Base-by-base conservation (phyloP, 306 rosid genomes). In the Rosa persica region DNA sequence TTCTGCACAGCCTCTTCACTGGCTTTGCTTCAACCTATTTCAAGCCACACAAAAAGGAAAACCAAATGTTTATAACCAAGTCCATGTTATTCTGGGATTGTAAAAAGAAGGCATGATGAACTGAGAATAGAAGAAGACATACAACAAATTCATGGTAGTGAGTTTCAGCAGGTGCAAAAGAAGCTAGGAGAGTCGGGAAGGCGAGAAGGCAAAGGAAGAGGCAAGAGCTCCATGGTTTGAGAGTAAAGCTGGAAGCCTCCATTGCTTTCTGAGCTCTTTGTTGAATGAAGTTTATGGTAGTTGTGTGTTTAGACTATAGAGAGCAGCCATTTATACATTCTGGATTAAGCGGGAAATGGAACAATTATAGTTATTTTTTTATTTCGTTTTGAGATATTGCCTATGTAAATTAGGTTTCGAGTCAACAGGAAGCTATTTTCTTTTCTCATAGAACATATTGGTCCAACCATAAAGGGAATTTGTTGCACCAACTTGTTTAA, bases 1-100 rank as follows among this genome's bases (percentile, higher is more conserved):
- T 87, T 85, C 73, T 90, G 92, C 98, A 93, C 85, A 93, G 92
- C 91, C 98, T 90, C 91, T 76, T 91, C 89, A 89, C 94, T 38
- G 93, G 85, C 27, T 40, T 66, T 5, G 80, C 82, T 87, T 82
- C 87, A 72, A 89, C 78, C 95, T 90, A 78, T 74, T 77, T 27
- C 76, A 79, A 77, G 25, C 15, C 69, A 58, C 43, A 58, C 57
- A 30, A 72, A 12, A 67, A 67, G 70, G 23, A 81, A 62, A 57
- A 75, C 15, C 38, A 17, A 44, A 61, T 71, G 13, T 22, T 65
- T 48, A 7, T 12, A 60, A 62, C 48, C 36, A 46, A 61, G 8
- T 77, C 39, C 67, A 83, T 42, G 17, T 22, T 25, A 58, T 76
- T 34, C 20, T 6, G 25, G 8, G 43, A 64, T 36, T 39, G 25